Percentiles rank a stretch among this genome's conserved stretches.
Evolutionary conservation across 2,329 filamentous ascomycete species (phyloP).

Genomic region (Aspergillus tanneri): DNA sequence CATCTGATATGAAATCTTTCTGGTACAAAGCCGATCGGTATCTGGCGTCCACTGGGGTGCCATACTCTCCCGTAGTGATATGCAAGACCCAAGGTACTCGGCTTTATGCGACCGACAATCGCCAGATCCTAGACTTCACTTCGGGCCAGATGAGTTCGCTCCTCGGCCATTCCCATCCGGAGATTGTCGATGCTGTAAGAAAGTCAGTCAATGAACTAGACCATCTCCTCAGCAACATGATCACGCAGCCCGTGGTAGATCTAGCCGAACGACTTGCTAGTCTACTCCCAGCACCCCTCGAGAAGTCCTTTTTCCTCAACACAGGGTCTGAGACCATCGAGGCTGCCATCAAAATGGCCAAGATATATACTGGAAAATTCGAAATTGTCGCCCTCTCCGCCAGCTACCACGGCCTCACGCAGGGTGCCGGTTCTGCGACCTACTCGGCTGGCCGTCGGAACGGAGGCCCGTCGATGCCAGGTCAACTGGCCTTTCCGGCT

Average conservation of each 20-base stretch:
- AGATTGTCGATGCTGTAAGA: slow-evolving; percentile 56
- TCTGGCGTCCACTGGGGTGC: slow-evolving; percentile 46
- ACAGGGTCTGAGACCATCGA: slow-evolving; percentile 61
- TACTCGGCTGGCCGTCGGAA: slow-evolving; percentile 25
- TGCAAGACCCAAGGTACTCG: slow-evolving; percentile 47
- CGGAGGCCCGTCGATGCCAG: slow-evolving; percentile 48
- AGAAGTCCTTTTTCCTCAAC: slow-evolving; percentile 58
- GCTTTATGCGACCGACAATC: slow-evolving; percentile 47
- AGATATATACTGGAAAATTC: slow-evolving; percentile 63
- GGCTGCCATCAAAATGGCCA: slow-evolving; percentile 64
- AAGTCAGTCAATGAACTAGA: slow-evolving; percentile 54
- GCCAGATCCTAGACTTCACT: slow-evolving; percentile 57
- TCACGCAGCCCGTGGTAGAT: slow-evolving; percentile 57
- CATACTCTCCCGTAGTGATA: slow-evolving; percentile 43
- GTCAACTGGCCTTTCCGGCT: slow-evolving; percentile 58
- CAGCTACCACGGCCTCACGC: slow-evolving; percentile 63
- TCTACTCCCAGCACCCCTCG: slow-evolving; percentile 49
- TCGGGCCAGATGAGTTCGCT: slow-evolving; percentile 62
- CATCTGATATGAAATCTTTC: slow-evolving; percentile 21
- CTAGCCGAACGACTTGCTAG: slow-evolving; percentile 53
- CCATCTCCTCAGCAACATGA: slow-evolving; percentile 60
- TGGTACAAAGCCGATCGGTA: slow-evolving; percentile 42
- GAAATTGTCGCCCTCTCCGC: slow-evolving; percentile 62
- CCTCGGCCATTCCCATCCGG: slow-evolving; percentile 58
- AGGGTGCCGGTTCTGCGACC: slow-evolving; percentile 52